Conservation (phyloP, 164 flowering plant genomes). For the Sedum album region DNA sequence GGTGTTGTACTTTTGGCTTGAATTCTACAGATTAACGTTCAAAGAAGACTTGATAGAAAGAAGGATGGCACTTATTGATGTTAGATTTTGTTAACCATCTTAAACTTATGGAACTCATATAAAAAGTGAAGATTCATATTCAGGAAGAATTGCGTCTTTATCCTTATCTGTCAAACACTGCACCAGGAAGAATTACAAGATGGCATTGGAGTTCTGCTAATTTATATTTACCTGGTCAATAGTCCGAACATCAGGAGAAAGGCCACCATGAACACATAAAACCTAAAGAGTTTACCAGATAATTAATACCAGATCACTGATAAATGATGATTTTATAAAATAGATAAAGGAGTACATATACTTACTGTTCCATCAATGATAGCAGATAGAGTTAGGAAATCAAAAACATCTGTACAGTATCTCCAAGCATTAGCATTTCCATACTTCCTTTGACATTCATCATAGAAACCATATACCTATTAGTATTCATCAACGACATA, state of each 20-base stretch:
- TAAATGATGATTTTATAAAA: background rate
- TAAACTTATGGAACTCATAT: too few relatives aligned
- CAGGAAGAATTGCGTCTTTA: background rate
- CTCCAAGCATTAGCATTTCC: slow-evolving; percentile 99
- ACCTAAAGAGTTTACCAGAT: slow-evolving; percentile 40
- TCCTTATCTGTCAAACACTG: background rate
- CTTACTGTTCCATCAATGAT: slow-evolving; percentile 94
- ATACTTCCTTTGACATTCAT: slow-evolving; percentile 98
- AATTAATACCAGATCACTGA: background rate
- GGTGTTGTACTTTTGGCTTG: background rate
- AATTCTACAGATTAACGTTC: too few relatives aligned
- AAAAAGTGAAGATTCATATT: background rate
- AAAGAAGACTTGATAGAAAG: too few relatives aligned
- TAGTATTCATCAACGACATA: slow-evolving; percentile 5
- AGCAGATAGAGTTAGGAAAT: slow-evolving; percentile 90
- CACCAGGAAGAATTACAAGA: background rate
- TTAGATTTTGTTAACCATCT: background rate
- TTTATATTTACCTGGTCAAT: slow-evolving; percentile 66
- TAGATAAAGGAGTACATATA: slow-evolving; percentile 9
- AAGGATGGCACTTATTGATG: background rate
- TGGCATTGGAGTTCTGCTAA: too few relatives aligned
- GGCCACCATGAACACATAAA: slow-evolving; percentile 98
- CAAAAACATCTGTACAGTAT: slow-evolving; percentile 98
- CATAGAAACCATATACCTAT: slow-evolving; percentile 97
- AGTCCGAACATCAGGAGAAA: slow-evolving; percentile 94